A percentile compares a stretch with the other conserved stretches of the same genome.
phyloP scores from a whole-genome alignment of 305 asterid species.

The Ilex paraguariensis region DNA sequence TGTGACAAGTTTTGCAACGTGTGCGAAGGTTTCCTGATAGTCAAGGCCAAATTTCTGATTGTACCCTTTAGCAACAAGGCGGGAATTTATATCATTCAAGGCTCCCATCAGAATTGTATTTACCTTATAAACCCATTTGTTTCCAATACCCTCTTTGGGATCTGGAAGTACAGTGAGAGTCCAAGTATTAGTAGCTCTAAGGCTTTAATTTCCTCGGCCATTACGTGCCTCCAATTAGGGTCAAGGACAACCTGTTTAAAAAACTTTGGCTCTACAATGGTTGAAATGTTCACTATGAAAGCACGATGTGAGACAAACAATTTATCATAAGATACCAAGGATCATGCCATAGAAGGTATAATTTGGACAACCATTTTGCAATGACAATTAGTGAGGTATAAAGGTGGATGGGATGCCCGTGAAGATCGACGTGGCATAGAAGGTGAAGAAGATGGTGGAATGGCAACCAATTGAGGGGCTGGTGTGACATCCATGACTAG shows the following conservation, averaged over 20 bases:
- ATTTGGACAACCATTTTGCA: too few species aligned
- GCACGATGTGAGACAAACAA: neutral
- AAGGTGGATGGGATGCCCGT: too few species aligned
- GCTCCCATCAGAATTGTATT: neutral
- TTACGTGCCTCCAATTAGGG: neutral
- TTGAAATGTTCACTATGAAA: neutral
- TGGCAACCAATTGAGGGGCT: too few species aligned
- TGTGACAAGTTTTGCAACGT: too few species aligned
- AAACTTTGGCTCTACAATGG: neutral
- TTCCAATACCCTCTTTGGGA: neutral
- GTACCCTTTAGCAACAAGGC: neutral
- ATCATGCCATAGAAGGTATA: too few species aligned
- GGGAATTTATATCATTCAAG: neutral
- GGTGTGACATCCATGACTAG: too few species aligned
- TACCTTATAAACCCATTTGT: neutral
- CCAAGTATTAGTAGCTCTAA: neutral
- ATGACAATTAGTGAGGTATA: too few species aligned
- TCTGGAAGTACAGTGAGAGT: neutral
- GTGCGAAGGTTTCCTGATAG: neutral
- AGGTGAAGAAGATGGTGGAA: too few species aligned
- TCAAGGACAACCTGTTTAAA: neutral
- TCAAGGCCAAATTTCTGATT: neutral
- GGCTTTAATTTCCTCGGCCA: neutral
- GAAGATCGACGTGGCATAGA: too few species aligned
- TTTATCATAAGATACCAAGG: neutral